Conservation (phyloP, 192 early-diverging fungal species). For the Coemansia sp. region DNA sequence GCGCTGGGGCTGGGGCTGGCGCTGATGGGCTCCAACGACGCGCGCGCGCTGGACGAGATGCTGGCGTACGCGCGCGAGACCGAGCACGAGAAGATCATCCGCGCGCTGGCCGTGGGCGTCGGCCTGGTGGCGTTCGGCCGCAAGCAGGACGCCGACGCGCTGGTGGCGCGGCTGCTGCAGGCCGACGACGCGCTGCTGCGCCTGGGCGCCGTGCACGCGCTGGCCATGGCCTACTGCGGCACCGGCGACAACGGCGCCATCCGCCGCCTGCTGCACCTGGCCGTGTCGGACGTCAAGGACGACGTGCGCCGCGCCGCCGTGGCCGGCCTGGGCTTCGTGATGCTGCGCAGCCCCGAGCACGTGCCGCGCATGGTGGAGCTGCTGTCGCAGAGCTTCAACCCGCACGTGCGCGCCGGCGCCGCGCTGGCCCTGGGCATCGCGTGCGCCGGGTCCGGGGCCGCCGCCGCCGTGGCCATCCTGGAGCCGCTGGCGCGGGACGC, state of each 20-base stretch:
- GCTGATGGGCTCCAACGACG: conserved; percentile 89
- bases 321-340: conserved; percentile 91
- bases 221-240: conserved; percentile 97
- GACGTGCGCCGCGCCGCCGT: conserved; percentile 99
- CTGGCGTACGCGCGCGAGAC: conserved; percentile 97
- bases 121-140: conserved; percentile 96
- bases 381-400: conserved; percentile 96
- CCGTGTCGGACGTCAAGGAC: conserved; percentile 97
- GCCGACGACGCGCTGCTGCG: conserved; percentile 97
- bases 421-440: conserved; percentile 95
- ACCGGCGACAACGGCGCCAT: conserved; percentile 98
- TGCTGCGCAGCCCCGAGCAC: conserved; percentile 89
- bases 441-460: conserved; percentile 91
- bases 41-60: conserved; percentile 88
- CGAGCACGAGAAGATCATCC: conserved; percentile 99
- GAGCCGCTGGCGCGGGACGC: conserved; percentile 98
- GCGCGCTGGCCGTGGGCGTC: conserved; percentile 91
- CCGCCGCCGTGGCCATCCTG: conserved; percentile 87
- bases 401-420: conserved; percentile 96
- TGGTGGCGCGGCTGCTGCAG: conserved; percentile 77
- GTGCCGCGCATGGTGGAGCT: conserved; percentile 98
- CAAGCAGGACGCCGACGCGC: conserved; percentile 90
- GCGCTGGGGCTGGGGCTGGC: conserved; percentile 95
- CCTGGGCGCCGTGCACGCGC: conserved; percentile 95
- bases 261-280: conserved; percentile 89